A percentile compares a stretch with the other conserved stretches of the same genome.
Evolutionary conservation across 805 yeast species (phyloP).

Genomic region (Myxozyma lipomycoides): DNA sequence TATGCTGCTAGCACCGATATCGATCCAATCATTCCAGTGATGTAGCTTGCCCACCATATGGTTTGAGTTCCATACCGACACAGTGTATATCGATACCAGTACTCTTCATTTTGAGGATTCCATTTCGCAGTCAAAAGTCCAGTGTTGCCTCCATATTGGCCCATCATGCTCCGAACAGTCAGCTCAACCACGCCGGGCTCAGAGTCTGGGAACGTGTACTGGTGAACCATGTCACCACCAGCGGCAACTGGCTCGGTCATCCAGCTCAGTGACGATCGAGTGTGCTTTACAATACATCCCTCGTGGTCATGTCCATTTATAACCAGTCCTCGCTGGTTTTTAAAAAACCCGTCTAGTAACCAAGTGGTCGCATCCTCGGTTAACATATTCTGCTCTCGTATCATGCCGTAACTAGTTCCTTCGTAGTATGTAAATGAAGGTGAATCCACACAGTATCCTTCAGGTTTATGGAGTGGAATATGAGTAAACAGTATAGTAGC

Average conservation of each 20-base stretch:
- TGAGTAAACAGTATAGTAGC: slow-evolving; percentile 82
- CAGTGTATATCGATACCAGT: slow-evolving; percentile 55
- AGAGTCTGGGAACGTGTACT: slow-evolving; percentile 1
- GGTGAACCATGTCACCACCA: slow-evolving; percentile 4
- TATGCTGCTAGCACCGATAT: not conserved
- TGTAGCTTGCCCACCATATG: slow-evolving; percentile 75
- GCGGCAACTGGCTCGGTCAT: not conserved
- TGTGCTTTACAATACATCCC: slow-evolving; percentile 61
- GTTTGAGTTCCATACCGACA: slow-evolving; percentile 88
- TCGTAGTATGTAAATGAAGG: slow-evolving; percentile 64
- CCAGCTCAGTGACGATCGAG: not conserved
- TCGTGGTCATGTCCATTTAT: slow-evolving; percentile 95
- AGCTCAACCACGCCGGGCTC: slow-evolving; percentile 34
- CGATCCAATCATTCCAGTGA: slow-evolving; percentile 1
- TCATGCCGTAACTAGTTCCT: slow-evolving; percentile 50
- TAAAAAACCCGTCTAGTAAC: slow-evolving; percentile 69
- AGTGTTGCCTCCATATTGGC: slow-evolving; percentile 85
- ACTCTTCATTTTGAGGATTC: slow-evolving; percentile 37
- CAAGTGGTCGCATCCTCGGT: slow-evolving; percentile 60
- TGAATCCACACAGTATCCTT: slow-evolving; percentile 83
- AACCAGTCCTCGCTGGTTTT: slow-evolving; percentile 61
- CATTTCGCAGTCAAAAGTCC: slow-evolving; percentile 79
- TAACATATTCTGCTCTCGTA: slow-evolving; percentile 80
- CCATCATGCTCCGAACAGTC: slow-evolving; percentile 93
- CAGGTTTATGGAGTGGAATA: slow-evolving; percentile 79